A percentile compares a stretch with the other conserved stretches of the same genome.
Conservation (phyloP, 2,329 filamentous ascomycete species). For the Monosporascus sp. region DNA sequence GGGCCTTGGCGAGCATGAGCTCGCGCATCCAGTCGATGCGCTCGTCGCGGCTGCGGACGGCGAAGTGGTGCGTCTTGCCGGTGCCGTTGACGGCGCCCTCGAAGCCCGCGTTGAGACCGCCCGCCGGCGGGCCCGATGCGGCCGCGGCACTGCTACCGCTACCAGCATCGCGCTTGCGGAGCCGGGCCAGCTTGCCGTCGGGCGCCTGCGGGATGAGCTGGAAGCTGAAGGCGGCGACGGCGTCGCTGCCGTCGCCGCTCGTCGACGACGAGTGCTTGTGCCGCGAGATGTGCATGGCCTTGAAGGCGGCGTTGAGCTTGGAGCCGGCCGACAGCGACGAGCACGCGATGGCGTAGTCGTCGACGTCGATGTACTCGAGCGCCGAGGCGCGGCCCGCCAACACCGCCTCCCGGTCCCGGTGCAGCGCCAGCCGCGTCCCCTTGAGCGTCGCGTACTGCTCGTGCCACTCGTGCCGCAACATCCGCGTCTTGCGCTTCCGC, state of each 20-base stretch:
- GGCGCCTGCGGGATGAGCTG: conserved; percentile 72
- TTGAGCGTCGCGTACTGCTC: conserved; percentile 86
- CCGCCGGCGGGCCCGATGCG: conserved; percentile 28
- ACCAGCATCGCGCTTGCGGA: conserved; percentile 49
- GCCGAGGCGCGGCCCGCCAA: conserved; percentile 42
- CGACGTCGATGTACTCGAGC: conserved; percentile 77
- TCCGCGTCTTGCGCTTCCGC: conserved; percentile 86
- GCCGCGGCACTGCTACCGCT: conserved; percentile 17
- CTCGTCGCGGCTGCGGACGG: conserved; percentile 80
- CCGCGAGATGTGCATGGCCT: conserved; percentile 62
- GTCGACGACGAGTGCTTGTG: conserved; percentile 18
- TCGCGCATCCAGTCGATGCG: conserved; percentile 97
- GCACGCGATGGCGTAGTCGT: conserved; percentile 84
- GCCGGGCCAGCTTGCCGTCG: conserved; percentile 41
- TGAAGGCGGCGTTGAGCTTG: conserved; percentile 85
- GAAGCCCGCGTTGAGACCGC: conserved; percentile 15
- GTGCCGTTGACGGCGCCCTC: conserved; percentile 48
- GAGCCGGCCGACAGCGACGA: conserved; percentile 67
- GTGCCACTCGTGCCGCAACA: conserved; percentile 90
- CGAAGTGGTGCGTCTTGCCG: conserved; percentile 89
- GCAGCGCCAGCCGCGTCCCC: conserved; percentile 69
- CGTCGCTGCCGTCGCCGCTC: conserved; percentile 37
- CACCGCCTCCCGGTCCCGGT: conserved; percentile 48
- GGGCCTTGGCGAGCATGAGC: conserved; percentile 83
- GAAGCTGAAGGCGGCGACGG: conserved; percentile 71